Base-by-base conservation (phyloP, 176 grass and related monocot genomes). In the Eragrostis nindensis region DNA sequence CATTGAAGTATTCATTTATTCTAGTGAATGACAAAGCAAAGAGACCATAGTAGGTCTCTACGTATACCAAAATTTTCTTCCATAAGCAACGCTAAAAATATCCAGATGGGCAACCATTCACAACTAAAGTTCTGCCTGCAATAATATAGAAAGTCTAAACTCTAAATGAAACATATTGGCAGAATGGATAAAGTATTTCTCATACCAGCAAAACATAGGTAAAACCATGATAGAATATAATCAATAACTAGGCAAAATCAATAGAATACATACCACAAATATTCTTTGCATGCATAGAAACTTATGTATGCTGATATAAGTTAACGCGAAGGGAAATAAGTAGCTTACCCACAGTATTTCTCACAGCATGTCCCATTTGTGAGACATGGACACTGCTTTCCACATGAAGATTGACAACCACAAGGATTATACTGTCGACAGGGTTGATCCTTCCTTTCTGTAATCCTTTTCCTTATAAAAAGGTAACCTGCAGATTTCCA, bases 401-500 rank as follows among this genome's bases (percentile, higher is more conserved):
- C 96, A 66, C 90, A 98, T 84, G 92, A 74, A 75, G 92, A 94
- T 78, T 91, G 88, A 89, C 92, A 98, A 22, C 92, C 90, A 87
- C 96, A 98, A 71, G 96, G 92, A 74, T 91, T 98, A 79, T 95
- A 93, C 70, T 95, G 96, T 24, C 92, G 80, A 80, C 90, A 98
- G 47, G 92, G 95, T 54, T 98, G 92, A 84, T 98, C 95, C 43
- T 98, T 98, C 81, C 80, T 91, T 83, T 94, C 95, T 50, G 95
- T 94, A 74, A 92, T 98, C 77, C 90, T 95, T 87, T 98, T 98
- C 78, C 92, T 89, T 86, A 95, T 91, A 45, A 89, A 95, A 93
- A 93, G 88, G 70, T 95, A 95, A 16, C 96, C 92, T 83, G 90
- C 88, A 19, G 92, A 91, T 88, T 98, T 98, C 96, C 96, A 94